Percentiles rank a stretch among this genome's conserved stretches.
Conservation (phyloP, 371 early-diverging fungal genomes). For the Gilbertella persicaria region DNA sequence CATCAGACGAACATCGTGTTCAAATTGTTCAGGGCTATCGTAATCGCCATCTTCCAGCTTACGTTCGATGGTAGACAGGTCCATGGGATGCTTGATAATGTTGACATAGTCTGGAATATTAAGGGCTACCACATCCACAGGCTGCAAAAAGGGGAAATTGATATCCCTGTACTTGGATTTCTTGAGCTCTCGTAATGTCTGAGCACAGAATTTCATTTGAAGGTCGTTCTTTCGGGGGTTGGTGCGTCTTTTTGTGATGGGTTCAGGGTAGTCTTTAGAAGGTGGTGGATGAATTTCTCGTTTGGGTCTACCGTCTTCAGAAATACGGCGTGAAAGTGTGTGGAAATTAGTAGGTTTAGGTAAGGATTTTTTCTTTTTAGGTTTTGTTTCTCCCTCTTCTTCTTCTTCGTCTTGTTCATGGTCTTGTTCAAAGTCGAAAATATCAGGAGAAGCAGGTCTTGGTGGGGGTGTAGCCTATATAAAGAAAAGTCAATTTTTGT, state of each 20-base stretch:
- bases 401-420: slow-evolving; percentile 21
- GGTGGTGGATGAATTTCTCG: slow-evolving; percentile 75
- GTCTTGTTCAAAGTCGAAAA: slow-evolving; percentile 21
- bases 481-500: not conserved
- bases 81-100: slow-evolving; percentile 98
- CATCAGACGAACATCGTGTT: slow-evolving; percentile 85
- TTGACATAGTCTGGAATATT: slow-evolving; percentile 93
- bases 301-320: slow-evolving; percentile 66
- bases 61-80: slow-evolving; percentile 88
- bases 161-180: slow-evolving; percentile 74
- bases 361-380: slow-evolving; percentile 18
- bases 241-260: slow-evolving; percentile 41
- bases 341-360: slow-evolving; percentile 5
- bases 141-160: slow-evolving; percentile 81
- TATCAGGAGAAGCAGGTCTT: slow-evolving; percentile 21
- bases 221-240: slow-evolving; percentile 58
- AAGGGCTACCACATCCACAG: slow-evolving; percentile 92
- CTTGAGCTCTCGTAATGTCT: slow-evolving; percentile 75
- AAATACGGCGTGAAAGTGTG: slow-evolving; percentile 18
- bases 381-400: slow-evolving; percentile 15
- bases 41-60: slow-evolving; percentile 85
- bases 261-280: slow-evolving; percentile 54
- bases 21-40: slow-evolving; percentile 72
- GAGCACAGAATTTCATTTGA: slow-evolving; percentile 71
- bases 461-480: slow-evolving; percentile 7